Percentiles rank a stretch among this genome's conserved stretches.
phyloP scores from a whole-genome alignment of 306 rosid genomes.

The Mucuna pruriens region DNA sequence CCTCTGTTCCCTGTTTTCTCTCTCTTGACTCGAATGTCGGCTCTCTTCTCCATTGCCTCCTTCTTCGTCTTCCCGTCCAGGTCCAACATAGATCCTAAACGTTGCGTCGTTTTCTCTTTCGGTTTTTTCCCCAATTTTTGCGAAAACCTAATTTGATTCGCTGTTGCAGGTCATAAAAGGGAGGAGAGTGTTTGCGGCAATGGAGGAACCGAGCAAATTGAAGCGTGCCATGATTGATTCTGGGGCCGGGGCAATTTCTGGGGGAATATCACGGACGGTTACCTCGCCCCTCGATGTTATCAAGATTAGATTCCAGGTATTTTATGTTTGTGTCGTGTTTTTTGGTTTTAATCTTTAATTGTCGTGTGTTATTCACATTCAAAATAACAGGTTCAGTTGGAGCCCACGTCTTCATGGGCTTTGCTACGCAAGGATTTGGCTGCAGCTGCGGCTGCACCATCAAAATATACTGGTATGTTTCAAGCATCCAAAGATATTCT shows the following conservation, averaged over 20 bases:
- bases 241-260: slow-evolving; percentile 84
- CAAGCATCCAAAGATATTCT: slow-evolving; percentile 93
- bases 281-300: slow-evolving; percentile 97
- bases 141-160: slow-evolving; percentile 16
- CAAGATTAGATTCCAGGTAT: slow-evolving; percentile 94
- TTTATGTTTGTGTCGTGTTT: neutral
- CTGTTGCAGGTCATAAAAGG: slow-evolving; percentile 43
- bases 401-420: slow-evolving; percentile 90
- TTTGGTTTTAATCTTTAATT: neutral
- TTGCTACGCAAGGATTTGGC: slow-evolving; percentile 59
- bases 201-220: slow-evolving; percentile 75
- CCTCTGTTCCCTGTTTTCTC: neutral
- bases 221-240: slow-evolving; percentile 73
- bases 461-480: slow-evolving; percentile 90
- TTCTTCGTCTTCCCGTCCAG: slow-evolving; percentile 26
- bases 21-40: slow-evolving; percentile 24
- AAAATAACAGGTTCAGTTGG: slow-evolving; percentile 88
- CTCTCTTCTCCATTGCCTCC: slow-evolving; percentile 28
- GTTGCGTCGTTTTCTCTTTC: neutral
- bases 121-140: neutral
- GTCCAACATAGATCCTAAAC: slow-evolving; percentile 7
- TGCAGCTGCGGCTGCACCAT: slow-evolving; percentile 40
- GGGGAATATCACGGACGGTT: slow-evolving; percentile 84
- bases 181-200: slow-evolving; percentile 45
- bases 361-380: neutral